Evolutionary conservation across 2,329 filamentous ascomycete species (phyloP).

Genomic region (Bipolaris zeicola): DNA sequence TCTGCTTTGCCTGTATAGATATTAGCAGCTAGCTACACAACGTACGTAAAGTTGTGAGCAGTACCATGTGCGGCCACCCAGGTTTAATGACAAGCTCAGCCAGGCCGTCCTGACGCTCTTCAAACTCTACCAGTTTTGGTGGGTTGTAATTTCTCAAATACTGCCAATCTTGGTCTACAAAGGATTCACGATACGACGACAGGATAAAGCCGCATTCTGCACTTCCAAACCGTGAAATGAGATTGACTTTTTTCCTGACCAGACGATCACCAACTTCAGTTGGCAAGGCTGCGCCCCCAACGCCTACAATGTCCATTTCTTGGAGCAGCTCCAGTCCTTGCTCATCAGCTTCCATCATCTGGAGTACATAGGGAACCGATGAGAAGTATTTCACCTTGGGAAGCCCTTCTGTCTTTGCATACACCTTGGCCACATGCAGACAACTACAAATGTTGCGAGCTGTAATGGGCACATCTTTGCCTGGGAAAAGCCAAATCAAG

Average conservation of each 20-base stretch:
- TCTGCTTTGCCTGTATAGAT: conserved; percentile 55
- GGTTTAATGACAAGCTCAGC: conserved; percentile 62
- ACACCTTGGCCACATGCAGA: conserved; percentile 48
- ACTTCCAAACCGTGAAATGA: conserved; percentile 68
- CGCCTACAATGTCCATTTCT: conserved; percentile 65
- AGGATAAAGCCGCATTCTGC: conserved; percentile 70
- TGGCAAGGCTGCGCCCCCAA: conserved; percentile 66
- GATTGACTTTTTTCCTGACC: conserved; percentile 57
- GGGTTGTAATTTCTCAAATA: conserved; percentile 58
- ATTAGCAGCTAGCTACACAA: conserved; percentile 1
- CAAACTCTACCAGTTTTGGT: conserved; percentile 55
- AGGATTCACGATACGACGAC: conserved; percentile 64
- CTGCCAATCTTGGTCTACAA: conserved; percentile 63
- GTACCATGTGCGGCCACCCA: conserved; percentile 62
- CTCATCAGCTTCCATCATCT: conserved; percentile 88
- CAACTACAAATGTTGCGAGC: conserved; percentile 58
- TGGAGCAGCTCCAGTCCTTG: conserved; percentile 73
- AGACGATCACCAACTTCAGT: conserved; percentile 59
- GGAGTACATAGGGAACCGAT: conserved; percentile 79
- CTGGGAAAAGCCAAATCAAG: conserved; percentile 67
- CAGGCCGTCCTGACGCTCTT: conserved; percentile 47
- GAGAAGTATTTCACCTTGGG: conserved; percentile 63
- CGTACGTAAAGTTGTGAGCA: neutral
- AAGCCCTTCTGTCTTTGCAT: conserved; percentile 19
- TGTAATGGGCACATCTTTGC: conserved; percentile 62